These are phyloP conservation scores for Plenodomus tracheiphilus DNA, from an alignment of 2,329 filamentous ascomycete genomes.

Conservation along the genomic window DNA sequence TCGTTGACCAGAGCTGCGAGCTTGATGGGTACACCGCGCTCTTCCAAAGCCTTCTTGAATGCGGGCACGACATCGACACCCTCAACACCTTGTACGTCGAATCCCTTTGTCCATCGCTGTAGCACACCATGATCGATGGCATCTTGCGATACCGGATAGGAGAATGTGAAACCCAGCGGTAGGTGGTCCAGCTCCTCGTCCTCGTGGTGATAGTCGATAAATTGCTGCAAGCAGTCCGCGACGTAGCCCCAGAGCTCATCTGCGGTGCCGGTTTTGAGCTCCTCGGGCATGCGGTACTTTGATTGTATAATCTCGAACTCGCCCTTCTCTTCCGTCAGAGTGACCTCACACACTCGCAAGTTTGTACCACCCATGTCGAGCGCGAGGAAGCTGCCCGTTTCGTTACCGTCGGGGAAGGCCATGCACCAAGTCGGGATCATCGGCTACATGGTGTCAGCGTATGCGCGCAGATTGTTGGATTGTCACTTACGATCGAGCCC, in stretches of 20 bases:
- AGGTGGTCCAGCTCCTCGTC: conserved; percentile 65
- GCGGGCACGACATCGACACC: conserved; percentile 88
- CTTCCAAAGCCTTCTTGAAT: conserved; percentile 77
- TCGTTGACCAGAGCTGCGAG: conserved; percentile 94
- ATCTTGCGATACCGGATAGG: conserved; percentile 89
- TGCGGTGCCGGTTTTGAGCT: conserved; percentile 82
- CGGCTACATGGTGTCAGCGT: conserved; percentile 64
- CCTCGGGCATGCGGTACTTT: conserved; percentile 93
- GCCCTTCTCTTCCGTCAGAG: conserved; percentile 81
- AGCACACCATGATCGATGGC: conserved; percentile 92
- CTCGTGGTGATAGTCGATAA: conserved; percentile 84
- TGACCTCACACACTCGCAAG: conserved; percentile 92
- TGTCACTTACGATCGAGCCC: conserved; percentile 79
- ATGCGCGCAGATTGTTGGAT: conserved; percentile 72
- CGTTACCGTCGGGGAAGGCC: conserved; percentile 82
- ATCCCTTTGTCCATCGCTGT: conserved; percentile 97
- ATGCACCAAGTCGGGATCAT: conserved; percentile 99
- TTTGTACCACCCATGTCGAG: conserved; percentile 98
- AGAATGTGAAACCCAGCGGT: conserved; percentile 94
- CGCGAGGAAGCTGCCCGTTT: conserved; percentile 85
- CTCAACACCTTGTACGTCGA: conserved; percentile 91
- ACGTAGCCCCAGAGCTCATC: conserved; percentile 96
- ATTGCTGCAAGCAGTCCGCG: conserved; percentile 89
- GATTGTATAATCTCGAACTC: conserved; percentile 96
- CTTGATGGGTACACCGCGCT: conserved; percentile 84